Evolutionary conservation across 768 basidiomycete genomes (phyloP).

Genomic region (Lactarius sp.): DNA sequence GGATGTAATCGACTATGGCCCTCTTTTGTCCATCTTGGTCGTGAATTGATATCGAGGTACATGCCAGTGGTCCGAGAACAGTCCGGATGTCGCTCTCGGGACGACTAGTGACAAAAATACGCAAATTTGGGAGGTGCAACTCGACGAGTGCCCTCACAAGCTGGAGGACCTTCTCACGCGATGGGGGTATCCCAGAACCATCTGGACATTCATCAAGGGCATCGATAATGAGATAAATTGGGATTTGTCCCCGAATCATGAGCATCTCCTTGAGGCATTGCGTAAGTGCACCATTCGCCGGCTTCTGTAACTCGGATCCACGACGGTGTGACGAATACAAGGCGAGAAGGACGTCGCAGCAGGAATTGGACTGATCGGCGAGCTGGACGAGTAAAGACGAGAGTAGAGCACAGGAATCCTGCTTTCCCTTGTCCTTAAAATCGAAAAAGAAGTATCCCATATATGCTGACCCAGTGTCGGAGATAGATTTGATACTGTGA

Average conservation of each 20-base stretch:
- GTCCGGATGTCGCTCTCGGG: not conserved
- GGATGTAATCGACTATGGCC: not conserved
- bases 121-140: not conserved
- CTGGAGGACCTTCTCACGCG: not conserved
- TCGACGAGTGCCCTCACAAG: not conserved
- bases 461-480: not conserved
- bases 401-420: not conserved
- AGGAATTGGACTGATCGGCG: not conserved
- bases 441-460: too few relatives aligned
- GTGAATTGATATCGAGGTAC: not conserved
- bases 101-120: not conserved
- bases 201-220: constrained; percentile 2
- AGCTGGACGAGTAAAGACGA: constrained; percentile 4
- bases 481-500: not conserved
- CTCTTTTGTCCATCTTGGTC: not conserved
- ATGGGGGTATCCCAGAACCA: not conserved
- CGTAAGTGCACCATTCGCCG: not conserved
- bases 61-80: not conserved
- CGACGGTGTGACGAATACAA: not conserved
- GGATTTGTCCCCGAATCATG: not conserved
- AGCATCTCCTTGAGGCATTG: not conserved
- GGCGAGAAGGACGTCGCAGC: not conserved
- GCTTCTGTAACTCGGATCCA: not conserved
- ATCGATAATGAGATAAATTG: not conserved
- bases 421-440: not conserved